These are phyloP conservation scores for Leucocoprinus sp. DNA, from an alignment of 768 basidiomycete species.

Conservation along the genomic window DNA sequence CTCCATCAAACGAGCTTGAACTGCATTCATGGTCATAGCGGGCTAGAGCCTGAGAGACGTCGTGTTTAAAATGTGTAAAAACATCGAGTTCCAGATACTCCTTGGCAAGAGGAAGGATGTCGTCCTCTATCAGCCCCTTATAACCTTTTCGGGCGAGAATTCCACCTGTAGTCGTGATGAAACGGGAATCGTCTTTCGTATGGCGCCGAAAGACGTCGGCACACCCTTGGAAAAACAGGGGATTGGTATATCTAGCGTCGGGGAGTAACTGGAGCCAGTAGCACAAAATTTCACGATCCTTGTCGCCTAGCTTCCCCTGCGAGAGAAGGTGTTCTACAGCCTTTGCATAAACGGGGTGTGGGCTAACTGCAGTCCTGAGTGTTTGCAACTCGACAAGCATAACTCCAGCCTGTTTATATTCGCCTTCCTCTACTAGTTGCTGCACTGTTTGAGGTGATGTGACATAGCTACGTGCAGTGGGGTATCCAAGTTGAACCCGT, in stretches of 20 bases:
- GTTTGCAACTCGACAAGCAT: conserved; percentile 32
- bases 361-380: conserved; percentile 28
- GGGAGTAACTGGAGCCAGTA: conserved; percentile 30
- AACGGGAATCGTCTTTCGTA: conserved; percentile 19
- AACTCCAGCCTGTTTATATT: conserved; percentile 22
- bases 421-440: conserved; percentile 20
- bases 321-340: conserved; percentile 28
- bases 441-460: conserved; percentile 5
- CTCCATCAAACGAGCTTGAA: not conserved
- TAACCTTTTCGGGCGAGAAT: conserved; percentile 43
- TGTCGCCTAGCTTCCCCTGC: conserved; percentile 2
- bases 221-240: not conserved
- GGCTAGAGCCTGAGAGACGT: conserved; percentile 4
- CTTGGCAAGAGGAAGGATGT: conserved; percentile 20
- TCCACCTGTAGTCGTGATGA: conserved; percentile 35
- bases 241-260: conserved; percentile 4
- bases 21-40: not conserved
- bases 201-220: conserved; percentile 3
- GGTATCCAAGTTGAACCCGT: not conserved
- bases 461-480: conserved; percentile 5
- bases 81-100: conserved; percentile 8
- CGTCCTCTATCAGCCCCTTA: conserved; percentile 14
- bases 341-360: conserved; percentile 25
- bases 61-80: conserved; percentile 14
- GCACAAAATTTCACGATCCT: not conserved